These are phyloP conservation scores for Lagenidium giganteum DNA, from an alignment of 352 stramenopile genomes.

Conservation along the genomic window DNA sequence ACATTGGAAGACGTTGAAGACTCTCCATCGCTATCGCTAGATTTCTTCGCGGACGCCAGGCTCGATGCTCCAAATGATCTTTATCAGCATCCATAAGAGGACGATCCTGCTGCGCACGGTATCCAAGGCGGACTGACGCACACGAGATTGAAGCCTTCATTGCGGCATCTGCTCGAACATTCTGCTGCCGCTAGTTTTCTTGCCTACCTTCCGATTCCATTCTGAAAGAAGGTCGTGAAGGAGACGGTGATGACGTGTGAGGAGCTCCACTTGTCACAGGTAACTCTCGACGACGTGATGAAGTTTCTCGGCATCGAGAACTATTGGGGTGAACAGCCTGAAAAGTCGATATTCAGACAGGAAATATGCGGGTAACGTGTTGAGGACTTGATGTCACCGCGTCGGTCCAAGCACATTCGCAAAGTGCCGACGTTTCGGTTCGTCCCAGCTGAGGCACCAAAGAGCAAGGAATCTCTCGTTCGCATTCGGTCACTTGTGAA, in stretches of 20 bases:
- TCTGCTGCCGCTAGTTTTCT: constrained; percentile 19
- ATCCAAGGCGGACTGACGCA: not conserved
- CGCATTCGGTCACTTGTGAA: constrained; percentile 21
- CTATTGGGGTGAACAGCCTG: constrained; percentile 21
- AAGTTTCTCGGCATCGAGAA: constrained; percentile 25
- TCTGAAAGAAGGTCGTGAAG: constrained; percentile 19
- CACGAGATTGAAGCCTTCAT: constrained; percentile 7
- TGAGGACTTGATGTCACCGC: constrained; percentile 13
- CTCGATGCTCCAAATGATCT: too few species aligned
- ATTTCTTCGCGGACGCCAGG: too few species aligned
- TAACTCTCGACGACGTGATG: constrained; percentile 25
- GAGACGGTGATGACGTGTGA: too few species aligned
- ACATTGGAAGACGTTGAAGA: too few species aligned
- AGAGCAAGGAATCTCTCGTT: constrained; percentile 1
- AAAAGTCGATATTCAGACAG: constrained; percentile 14
- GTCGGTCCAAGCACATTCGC: constrained; percentile 15
- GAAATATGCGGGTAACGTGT: not conserved
- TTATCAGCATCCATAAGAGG: too few species aligned
- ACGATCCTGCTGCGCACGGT: too few species aligned
- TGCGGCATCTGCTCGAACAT: constrained; percentile 15
- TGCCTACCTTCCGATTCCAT: constrained; percentile 19
- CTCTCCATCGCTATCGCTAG: too few species aligned
- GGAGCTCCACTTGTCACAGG: too few species aligned
- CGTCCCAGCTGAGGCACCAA: not conserved
- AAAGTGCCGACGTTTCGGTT: constrained; percentile 16